Evolutionary conservation across 2,329 filamentous ascomycete genomes (phyloP).

Genomic region (Xylariaceae sp.): DNA sequence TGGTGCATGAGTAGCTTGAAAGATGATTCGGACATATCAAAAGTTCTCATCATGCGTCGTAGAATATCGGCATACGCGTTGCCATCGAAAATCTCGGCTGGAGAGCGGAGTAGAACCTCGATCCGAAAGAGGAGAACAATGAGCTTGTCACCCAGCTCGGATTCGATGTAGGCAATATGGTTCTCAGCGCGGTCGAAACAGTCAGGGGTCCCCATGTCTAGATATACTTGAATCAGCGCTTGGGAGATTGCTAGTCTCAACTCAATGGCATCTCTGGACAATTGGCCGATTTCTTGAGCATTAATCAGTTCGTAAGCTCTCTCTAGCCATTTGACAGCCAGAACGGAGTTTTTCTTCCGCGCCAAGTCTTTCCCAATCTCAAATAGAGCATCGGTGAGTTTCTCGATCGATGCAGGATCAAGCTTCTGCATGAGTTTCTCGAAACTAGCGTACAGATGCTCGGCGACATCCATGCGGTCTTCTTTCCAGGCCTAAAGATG

Average conservation of each 20-base stretch:
- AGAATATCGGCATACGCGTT: conserved; percentile 61
- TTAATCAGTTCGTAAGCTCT: conserved; percentile 68
- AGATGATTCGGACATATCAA: conserved; percentile 66
- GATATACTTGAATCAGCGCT: conserved; percentile 61
- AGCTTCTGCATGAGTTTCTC: conserved; percentile 48
- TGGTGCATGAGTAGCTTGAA: conserved; percentile 73
- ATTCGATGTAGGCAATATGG: conserved; percentile 66
- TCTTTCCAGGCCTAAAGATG: conserved; percentile 73
- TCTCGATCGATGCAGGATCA: conserved; percentile 62
- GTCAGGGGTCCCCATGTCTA: conserved; percentile 55
- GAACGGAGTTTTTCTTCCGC: conserved; percentile 55
- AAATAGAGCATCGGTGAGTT: conserved; percentile 71
- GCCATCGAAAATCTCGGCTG: conserved; percentile 55
- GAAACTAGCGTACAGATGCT: conserved; percentile 75
- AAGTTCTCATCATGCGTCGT: conserved; percentile 63
- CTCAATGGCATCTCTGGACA: conserved; percentile 67
- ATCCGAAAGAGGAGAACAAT: conserved; percentile 72
- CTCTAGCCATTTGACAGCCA: conserved; percentile 76
- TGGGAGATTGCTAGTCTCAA: conserved; percentile 73
- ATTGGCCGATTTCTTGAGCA: conserved; percentile 57
- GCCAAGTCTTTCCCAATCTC: conserved; percentile 72
- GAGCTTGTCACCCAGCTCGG: conserved; percentile 68
- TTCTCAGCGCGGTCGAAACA: conserved; percentile 59
- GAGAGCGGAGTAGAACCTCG: conserved; percentile 63
- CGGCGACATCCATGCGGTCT: conserved; percentile 74